Evolutionary conservation across 2,329 filamentous ascomycete species (phyloP), one percentile per base, ranked within the genome.

Genomic region (Mollisiaceae sp.): DNA sequence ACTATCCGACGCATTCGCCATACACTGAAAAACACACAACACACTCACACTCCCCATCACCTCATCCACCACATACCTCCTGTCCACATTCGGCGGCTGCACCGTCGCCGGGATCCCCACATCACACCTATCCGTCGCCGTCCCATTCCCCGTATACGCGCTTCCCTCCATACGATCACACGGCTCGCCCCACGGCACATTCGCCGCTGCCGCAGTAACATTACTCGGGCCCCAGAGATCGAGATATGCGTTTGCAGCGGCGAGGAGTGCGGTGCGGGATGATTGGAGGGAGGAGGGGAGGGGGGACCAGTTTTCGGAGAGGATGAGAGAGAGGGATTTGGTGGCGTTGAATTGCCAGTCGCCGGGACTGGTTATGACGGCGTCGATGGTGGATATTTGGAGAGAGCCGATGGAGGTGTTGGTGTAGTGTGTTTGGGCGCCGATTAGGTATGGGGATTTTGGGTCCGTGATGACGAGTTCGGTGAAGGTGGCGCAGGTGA

Each of bases 131-230:
- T 70, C 63, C 5, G 18, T 36, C 8, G 58, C 47, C 4, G 56
- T 14, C 8, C 55, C 59, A 14, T 27, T 36, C 2, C 22, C 24
- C 1, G 66, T 68, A 56, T 68, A 70, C 4, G 62, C 54, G 1
- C 68, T 66, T 4, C 68, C 68, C 38, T 70, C 68, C 4, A 70
- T 55, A 4, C 68, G 38, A 12, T 64, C 65, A 35, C 68, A 69
- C 2, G 58, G 64, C 2, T 50, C 57, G 1, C 64, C 65, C 22
- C 50, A 69, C 0, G 68, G 68, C 1, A 66, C 65, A 18, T 41
- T 12, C 1, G 27, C 27, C 27, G 27, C 27, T 32, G 27, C 27
- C 27, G n/a, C 45, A 1, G 32, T 47, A 9, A 65, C 32, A 9
- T 8, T 57, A 1, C 27, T 27, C 35, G 65, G 47, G 3, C 45